Percentiles rank a stretch among this genome's conserved stretches.
Evolutionary conservation across 108 stramenopile species (phyloP).

Genomic region (Nitzschia putrida): DNA sequence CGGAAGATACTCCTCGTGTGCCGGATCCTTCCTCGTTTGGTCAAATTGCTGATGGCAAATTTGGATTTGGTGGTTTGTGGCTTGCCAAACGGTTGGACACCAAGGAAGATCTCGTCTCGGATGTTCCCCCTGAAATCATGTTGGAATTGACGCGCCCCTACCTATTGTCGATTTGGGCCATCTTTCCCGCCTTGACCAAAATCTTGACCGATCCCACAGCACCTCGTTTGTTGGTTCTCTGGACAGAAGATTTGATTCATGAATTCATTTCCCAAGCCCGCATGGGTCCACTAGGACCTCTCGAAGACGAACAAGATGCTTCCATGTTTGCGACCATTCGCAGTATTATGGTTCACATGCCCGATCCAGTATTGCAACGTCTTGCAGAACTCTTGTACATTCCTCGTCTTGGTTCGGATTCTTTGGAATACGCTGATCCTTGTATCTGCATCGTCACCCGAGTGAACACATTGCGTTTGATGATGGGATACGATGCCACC

Average conservation of each 20-base stretch:
- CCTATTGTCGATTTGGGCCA: conserved; percentile 44
- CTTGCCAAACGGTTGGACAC: conserved; percentile 77
- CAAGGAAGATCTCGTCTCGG: conserved; percentile 48
- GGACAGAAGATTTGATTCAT: conserved; percentile 49
- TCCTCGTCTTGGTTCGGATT: conserved; percentile 72
- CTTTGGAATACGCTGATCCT: conserved; percentile 81
- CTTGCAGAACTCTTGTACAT: conserved; percentile 69
- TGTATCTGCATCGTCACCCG: conserved; percentile 60
- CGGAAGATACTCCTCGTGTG: conserved; percentile 38
- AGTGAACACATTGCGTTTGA: conserved; percentile 63
- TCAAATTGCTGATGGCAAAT: conserved; percentile 45
- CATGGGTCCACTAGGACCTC: conserved; percentile 17
- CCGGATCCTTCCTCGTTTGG: conserved; percentile 42
- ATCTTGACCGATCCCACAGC: conserved; percentile 35
- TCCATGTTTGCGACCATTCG: conserved; percentile 47
- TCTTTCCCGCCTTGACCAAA: conserved; percentile 48
- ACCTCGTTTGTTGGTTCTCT: conserved; percentile 39
- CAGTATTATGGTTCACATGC: conserved; percentile 65
- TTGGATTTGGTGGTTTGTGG: conserved; percentile 73
- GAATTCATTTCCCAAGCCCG: conserved; percentile 49
- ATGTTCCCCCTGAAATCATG: conserved; percentile 31
- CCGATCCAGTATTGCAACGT: conserved; percentile 55
- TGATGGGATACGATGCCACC: conserved; percentile 70
- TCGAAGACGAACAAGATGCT: conserved; percentile 27
- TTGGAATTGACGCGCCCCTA: conserved; percentile 30